A percentile compares a stretch with the other conserved stretches of the same genome.
phyloP scores from a whole-genome alignment of 345 rosid species.

The Rhodamnia rubescens region DNA sequence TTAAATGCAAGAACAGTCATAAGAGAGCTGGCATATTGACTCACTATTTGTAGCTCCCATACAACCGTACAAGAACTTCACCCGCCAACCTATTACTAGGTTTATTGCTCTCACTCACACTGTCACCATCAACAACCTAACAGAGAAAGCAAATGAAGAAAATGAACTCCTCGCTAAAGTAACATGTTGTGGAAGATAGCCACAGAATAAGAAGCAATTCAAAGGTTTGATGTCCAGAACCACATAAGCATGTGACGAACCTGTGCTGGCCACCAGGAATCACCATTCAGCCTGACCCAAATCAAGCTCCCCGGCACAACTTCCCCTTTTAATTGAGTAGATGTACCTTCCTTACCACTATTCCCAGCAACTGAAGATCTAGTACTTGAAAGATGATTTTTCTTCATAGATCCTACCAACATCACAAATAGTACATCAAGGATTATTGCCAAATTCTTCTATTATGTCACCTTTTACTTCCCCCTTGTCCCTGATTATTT shows the following conservation, averaged over 20 bases:
- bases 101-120: conserved; percentile 15
- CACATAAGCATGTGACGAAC: conserved; percentile 6
- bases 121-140: conserved; percentile 34
- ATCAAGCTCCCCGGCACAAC: conserved; percentile 24
- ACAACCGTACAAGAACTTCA: conserved; percentile 34
- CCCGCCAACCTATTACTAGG: conserved; percentile 9
- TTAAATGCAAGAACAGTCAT: not conserved
- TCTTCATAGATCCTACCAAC: conserved; percentile 6
- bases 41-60: conserved; percentile 42
- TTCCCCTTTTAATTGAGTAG: conserved; percentile 8
- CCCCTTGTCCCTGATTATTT: not conserved
- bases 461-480: not conserved
- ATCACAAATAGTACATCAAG: not conserved
- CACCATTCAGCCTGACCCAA: conserved; percentile 27
- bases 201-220: not conserved
- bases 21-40: conserved; percentile 9
- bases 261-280: conserved; percentile 61
- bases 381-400: not conserved
- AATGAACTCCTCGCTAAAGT: not conserved
- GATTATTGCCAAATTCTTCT: not conserved
- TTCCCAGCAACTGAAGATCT: conserved; percentile 1
- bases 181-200: not conserved
- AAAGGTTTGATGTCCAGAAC: not conserved
- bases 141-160: not conserved
- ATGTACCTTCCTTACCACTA: conserved; percentile 6